Evolutionary conservation across 805 yeast species (phyloP).

Genomic region (Yarrowia sp.): DNA sequence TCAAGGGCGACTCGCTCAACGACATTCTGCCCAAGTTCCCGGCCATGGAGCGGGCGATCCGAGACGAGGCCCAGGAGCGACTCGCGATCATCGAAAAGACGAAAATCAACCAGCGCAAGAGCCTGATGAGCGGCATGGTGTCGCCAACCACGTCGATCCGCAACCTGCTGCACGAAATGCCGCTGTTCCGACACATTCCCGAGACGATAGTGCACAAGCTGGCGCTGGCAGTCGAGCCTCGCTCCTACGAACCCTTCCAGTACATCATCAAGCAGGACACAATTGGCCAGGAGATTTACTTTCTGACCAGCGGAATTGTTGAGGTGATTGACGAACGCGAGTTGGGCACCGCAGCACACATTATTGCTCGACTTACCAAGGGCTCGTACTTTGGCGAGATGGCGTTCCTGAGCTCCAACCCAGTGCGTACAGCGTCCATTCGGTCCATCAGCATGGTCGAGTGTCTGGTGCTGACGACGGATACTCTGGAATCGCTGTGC

Average conservation of each 20-base stretch:
- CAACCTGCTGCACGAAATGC: constrained; percentile 55
- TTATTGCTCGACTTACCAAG: constrained; percentile 56
- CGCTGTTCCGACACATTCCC: constrained; percentile 59
- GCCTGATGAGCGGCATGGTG: constrained; percentile 3
- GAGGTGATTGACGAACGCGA: constrained; percentile 52
- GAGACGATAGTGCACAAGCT: constrained; percentile 58
- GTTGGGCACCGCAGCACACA: constrained; percentile 37
- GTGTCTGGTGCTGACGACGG: constrained; percentile 58
- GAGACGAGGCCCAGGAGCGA: constrained; percentile 79
- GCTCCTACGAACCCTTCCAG: constrained; percentile 54
- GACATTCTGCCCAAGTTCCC: constrained; percentile 63
- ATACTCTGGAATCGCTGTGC: constrained; percentile 54
- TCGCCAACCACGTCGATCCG: constrained; percentile 41
- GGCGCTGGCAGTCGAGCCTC: constrained; percentile 62
- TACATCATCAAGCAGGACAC: constrained; percentile 60
- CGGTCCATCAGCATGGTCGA: constrained; percentile 61
- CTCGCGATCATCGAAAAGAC: constrained; percentile 67
- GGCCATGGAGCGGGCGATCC: constrained; percentile 59
- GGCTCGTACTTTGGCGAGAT: constrained; percentile 77
- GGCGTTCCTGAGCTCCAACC: constrained; percentile 54
- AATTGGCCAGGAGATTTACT: constrained; percentile 60
- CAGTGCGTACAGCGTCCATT: constrained; percentile 57
- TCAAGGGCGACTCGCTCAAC: constrained; percentile 62
- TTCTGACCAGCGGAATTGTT: constrained; percentile 66
- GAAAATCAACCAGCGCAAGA: constrained; percentile 35